Conservation (phyloP, 2,329 filamentous ascomycete genomes). For the Onygena corvina region DNA sequence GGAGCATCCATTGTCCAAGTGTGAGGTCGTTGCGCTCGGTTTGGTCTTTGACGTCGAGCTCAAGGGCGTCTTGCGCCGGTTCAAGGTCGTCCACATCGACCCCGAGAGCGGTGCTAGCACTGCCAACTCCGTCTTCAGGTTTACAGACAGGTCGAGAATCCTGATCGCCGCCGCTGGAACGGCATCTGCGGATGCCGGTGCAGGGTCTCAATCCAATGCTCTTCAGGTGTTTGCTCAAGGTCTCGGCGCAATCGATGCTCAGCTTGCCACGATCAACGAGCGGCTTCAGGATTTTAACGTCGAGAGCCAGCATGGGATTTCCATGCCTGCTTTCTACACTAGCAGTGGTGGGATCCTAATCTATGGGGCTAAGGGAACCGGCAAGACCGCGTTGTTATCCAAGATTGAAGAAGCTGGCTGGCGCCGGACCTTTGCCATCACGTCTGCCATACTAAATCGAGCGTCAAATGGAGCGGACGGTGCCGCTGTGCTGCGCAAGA, state of each 20-base stretch:
- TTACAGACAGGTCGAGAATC: conserved; percentile 25
- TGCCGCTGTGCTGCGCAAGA: conserved; percentile 49
- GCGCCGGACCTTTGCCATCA: conserved; percentile 50
- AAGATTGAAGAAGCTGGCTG: conserved; percentile 57
- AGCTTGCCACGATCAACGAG: conserved; percentile 54
- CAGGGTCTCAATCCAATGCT: no score
- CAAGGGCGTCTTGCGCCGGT: conserved; percentile 48
- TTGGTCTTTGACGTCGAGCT: conserved; percentile 55
- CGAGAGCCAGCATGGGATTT: conserved; percentile 18
- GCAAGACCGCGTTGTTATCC: conserved; percentile 64
- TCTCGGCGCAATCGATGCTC: conserved; percentile 48
- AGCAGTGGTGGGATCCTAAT: conserved; percentile 53
- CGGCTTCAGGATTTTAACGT: conserved; percentile 48
- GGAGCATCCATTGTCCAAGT: conserved; percentile 36
- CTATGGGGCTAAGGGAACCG: conserved; percentile 71
- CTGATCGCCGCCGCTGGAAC: conserved; percentile 22
- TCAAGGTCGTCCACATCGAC: conserved; percentile 51
- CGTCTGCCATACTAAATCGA: conserved; percentile 24
- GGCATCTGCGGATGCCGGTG: conserved; percentile 8
- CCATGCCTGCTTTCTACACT: conserved; percentile 33
- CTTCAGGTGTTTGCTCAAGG: conserved; percentile 18
- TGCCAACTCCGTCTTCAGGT: conserved; percentile 29
- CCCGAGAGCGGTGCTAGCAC: conserved; percentile 30
- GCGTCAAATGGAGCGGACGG: conserved; percentile 32
- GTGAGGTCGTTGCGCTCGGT: conserved; percentile 58